Conservation (phyloP, 352 stramenopile species). For the Pythium oligandrum region DNA sequence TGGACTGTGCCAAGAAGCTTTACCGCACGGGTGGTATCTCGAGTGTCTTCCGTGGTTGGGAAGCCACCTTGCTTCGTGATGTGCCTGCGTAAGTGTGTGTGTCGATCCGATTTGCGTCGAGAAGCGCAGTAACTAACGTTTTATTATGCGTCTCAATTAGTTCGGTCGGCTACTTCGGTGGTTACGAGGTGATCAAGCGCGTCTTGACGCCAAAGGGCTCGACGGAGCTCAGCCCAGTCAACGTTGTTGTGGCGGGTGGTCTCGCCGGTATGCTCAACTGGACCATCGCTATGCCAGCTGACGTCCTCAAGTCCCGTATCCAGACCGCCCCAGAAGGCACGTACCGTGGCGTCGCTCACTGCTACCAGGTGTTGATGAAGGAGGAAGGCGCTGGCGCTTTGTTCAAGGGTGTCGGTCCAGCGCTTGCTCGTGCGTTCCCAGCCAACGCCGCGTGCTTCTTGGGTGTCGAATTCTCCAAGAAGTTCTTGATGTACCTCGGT, state of each 20-base stretch:
- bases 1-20: conserved; percentile 93
- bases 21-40: conserved; percentile 88
- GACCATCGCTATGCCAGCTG: conserved; percentile 91
- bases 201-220: conserved; percentile 74
- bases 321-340: conserved; percentile 95
- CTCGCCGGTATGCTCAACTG: conserved; percentile 94
- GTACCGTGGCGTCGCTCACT: conserved; percentile 91
- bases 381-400: conserved; percentile 91
- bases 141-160: conserved; percentile 20
- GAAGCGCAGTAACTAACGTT: too few species aligned
- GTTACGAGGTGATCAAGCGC: conserved; percentile 92
- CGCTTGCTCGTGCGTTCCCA: conserved; percentile 93
- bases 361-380: conserved; percentile 91
- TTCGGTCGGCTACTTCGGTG: conserved; percentile 93
- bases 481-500: conserved; percentile 67
- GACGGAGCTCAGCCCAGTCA: conserved; percentile 82
- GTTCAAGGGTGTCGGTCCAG: conserved; percentile 93
- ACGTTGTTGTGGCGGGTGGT: conserved; percentile 92
- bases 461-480: conserved; percentile 85
- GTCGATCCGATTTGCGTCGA: too few species aligned
- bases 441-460: conserved; percentile 96
- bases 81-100: conserved; percentile 78
- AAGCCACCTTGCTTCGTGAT: conserved; percentile 93
- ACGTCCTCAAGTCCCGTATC: conserved; percentile 96
- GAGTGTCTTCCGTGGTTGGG: conserved; percentile 93